A percentile compares a stretch with the other conserved stretches of the same genome.
These are phyloP conservation scores for Melanomma pulvis-pyrius DNA, from an alignment of 495 filamentous ascomycete species.

Conservation along the genomic window DNA sequence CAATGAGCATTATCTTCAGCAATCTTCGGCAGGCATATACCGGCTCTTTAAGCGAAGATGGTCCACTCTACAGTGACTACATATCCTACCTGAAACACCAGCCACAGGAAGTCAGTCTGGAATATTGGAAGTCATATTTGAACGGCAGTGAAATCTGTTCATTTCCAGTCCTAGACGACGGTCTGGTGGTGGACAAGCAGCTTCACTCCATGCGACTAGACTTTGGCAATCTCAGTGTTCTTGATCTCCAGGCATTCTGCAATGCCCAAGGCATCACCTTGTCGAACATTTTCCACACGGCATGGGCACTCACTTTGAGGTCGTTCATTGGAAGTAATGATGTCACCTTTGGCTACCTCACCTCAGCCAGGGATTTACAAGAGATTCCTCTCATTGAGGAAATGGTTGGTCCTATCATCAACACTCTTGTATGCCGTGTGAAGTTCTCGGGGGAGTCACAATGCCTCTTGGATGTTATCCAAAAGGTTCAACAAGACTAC, in stretches of 20 bases:
- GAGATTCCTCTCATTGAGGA: constrained; percentile 23
- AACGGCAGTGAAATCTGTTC: constrained; percentile 25
- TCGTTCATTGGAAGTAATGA: constrained; percentile 21
- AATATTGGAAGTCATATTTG: constrained; percentile 54
- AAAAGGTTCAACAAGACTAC: constrained; percentile 30
- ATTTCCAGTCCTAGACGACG: constrained; percentile 32
- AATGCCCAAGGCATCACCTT: constrained; percentile 21
- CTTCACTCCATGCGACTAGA: constrained; percentile 26
- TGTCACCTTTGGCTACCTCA: constrained; percentile 36
- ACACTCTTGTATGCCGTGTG: constrained; percentile 33
- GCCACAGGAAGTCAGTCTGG: constrained; percentile 47
- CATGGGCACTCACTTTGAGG: constrained; percentile 33
- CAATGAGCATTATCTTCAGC: constrained; percentile 28
- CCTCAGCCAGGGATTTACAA: constrained; percentile 26
- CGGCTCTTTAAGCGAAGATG: constrained; percentile 7
- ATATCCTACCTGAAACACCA: constrained; percentile 38
- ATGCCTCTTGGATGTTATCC: constrained; percentile 25
- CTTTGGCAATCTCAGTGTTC: constrained; percentile 23
- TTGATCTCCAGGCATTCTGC: constrained; percentile 31
- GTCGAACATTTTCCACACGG: constrained; percentile 34
- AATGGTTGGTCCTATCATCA: constrained; percentile 33
- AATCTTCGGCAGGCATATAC: constrained; percentile 30
- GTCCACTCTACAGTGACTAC: constrained; percentile 36
- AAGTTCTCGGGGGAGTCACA: constrained; percentile 9
- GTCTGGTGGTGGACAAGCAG: constrained; percentile 1